Conservation (phyloP, 163 green algal species). For the Scenedesmus sp. region DNA sequence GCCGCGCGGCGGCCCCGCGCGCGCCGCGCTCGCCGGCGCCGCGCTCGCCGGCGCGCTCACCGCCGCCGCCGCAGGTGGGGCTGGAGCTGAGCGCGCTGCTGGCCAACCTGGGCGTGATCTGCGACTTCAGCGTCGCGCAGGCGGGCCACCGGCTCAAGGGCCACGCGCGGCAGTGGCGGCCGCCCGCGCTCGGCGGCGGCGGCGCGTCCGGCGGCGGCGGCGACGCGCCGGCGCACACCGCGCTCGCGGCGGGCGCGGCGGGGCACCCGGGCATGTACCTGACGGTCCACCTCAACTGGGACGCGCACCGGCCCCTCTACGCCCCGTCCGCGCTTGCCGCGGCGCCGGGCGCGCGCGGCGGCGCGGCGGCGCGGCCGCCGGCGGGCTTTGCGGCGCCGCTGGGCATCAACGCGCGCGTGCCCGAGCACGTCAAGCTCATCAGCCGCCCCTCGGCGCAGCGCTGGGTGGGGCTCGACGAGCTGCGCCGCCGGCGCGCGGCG, state of each 20-base stretch:
- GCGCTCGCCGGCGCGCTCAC: neutral
- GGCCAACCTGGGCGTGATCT: conserved; percentile 23
- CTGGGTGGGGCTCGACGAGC: conserved; percentile 3
- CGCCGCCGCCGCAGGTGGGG: neutral
- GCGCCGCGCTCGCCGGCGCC: neutral
- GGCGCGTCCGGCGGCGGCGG: too few species aligned
- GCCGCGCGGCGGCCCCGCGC: too few species aligned
- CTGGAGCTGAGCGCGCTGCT: conserved; percentile 32
- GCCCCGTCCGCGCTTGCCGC: neutral
- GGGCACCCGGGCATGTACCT: conserved; percentile 45
- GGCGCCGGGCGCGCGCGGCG: neutral
- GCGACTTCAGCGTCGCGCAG: conserved; percentile 21
- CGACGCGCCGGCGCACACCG: neutral
- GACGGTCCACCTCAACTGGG: conserved; percentile 19
- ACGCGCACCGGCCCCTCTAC: conserved; percentile 33
- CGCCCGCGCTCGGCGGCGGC: too few species aligned
- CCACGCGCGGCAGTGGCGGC: conserved; percentile 24
- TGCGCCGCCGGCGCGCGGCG: neutral
- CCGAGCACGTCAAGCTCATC: conserved; percentile 18
- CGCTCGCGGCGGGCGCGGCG: neutral
- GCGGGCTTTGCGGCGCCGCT: conserved; percentile 3
- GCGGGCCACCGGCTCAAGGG: neutral
- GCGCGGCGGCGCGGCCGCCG: neutral
- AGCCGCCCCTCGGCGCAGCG: conserved; percentile 28
- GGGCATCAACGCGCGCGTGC: conserved; percentile 14